A percentile compares a stretch with the other conserved stretches of the same genome.
Evolutionary conservation across 306 rosid genomes (phyloP).

Genomic region (Pterocarpus santalinus): DNA sequence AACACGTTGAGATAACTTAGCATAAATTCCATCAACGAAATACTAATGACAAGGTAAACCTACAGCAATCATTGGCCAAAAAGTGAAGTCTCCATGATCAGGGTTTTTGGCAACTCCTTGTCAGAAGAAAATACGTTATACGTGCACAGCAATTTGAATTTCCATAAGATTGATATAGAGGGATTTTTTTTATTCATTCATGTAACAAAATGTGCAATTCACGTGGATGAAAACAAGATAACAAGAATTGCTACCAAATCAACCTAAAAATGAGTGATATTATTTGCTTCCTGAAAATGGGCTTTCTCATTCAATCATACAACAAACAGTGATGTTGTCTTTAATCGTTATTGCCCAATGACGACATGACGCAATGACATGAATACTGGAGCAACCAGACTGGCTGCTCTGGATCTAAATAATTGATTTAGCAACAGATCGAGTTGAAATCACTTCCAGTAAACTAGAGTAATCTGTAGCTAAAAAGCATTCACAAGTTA

Average conservation of each 20-base stretch:
- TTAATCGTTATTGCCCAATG: not conserved
- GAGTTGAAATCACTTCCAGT: constrained; percentile 27
- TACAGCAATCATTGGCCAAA: not conserved
- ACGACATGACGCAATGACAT: constrained; percentile 11
- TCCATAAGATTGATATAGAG: not conserved
- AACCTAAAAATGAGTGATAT: constrained; percentile 9
- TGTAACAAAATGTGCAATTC: not conserved
- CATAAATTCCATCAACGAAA: not conserved
- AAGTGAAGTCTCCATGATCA: not conserved
- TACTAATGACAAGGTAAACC: not conserved
- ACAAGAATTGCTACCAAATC: constrained; percentile 30
- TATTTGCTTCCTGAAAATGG: constrained; percentile 4
- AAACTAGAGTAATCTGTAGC: constrained; percentile 37
- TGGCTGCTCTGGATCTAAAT: not conserved
- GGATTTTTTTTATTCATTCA: not conserved
- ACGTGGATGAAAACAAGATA: constrained; percentile 16
- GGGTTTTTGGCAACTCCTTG: not conserved
- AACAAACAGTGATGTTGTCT: constrained; percentile 1
- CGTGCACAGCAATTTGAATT: constrained; percentile 5
- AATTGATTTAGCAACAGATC: constrained; percentile 33
- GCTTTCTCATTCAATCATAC: constrained; percentile 18
- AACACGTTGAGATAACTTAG: not conserved
- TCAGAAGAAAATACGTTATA: not conserved
- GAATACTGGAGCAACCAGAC: constrained; percentile 28
- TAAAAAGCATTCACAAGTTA: constrained; percentile 10